Base-by-base conservation (phyloP, 805 yeast species). In the Ogataea nonfermentans region DNA sequence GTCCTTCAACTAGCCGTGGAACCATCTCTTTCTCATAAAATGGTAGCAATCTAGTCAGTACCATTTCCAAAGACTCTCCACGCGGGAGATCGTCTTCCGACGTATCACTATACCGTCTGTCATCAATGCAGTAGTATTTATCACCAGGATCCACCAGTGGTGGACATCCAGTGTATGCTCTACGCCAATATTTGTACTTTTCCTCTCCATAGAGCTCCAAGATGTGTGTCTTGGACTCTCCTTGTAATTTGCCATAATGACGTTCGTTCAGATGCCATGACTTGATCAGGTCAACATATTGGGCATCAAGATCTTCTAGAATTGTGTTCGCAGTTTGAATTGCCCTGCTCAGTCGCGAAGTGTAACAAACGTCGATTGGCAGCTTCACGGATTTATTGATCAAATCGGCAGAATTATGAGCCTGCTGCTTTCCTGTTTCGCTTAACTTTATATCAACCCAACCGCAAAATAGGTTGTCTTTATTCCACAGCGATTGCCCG, bases 211-310 rank as follows among this genome's bases (percentile, higher is more conserved):
- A 81, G 52, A 75, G 66, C 48, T 71, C 66, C 53, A 84, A 65
- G 22, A 86, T 76, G 30, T 76, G 76, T 24, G 79, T 81, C 65
- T 85, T 85, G 49, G 82, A 76, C 56, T 77, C 74, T 35, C 95
- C 95, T 66, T 84, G 93, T 66, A 85, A 73, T 30, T 78, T 76
- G 45, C 95, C 95, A 66, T 84, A 84, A 65, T 84, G 95, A 63
- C 95, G 76, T 62, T 84, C 95, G 63, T 84, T 84, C 55, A 84
- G 64, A 64, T 91, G 74, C 91, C 91, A 84, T 4, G 82, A 71
- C 64, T 85, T 79, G 53, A 73, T 65, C 42, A 79, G 76, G 30
- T 73, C 74, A 27, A 65, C 36, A 43, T 57, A 76, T 53, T 67
- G 66, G 46, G 71, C 67, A 44, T 74, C 73, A 29, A 86, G 68